These are phyloP conservation scores for Botrytis fabae DNA, from an alignment of 2,329 filamentous ascomycete species.

Conservation along the genomic window DNA sequence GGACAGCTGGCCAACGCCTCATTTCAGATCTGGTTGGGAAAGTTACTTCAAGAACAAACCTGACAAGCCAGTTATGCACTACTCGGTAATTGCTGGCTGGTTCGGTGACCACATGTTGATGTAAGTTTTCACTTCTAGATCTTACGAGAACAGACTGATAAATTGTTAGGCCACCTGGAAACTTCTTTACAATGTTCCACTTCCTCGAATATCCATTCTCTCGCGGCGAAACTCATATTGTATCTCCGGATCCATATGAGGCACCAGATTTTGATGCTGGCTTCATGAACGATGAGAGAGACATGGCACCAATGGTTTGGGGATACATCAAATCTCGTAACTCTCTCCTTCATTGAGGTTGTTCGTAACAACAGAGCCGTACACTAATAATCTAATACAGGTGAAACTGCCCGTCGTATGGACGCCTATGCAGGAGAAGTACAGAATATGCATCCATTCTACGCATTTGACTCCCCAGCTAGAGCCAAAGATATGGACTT, in stretches of 20 bases:
- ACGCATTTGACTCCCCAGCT: slow-evolving; percentile 67
- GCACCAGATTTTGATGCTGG: slow-evolving; percentile 76
- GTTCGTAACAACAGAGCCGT: not conserved
- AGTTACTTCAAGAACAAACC: slow-evolving; percentile 83
- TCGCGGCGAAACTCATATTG: slow-evolving; percentile 62
- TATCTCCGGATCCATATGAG: slow-evolving; percentile 64
- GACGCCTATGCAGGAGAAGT: slow-evolving; percentile 52
- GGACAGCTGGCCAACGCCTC: slow-evolving; percentile 66
- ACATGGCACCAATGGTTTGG: slow-evolving; percentile 85
- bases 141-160: slow-evolving; percentile 44
- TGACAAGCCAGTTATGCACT: slow-evolving; percentile 86
- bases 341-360: slow-evolving; percentile 48
- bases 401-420: slow-evolving; percentile 60
- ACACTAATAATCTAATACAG: slow-evolving; percentile 43
- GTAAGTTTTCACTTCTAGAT: slow-evolving; percentile 40
- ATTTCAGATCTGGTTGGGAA: slow-evolving; percentile 75
- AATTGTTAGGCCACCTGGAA: slow-evolving; percentile 42
- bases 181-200: slow-evolving; percentile 55
- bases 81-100: slow-evolving; percentile 69
- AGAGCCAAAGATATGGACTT: slow-evolving; percentile 73
- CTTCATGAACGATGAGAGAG: slow-evolving; percentile 83
- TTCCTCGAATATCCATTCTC: slow-evolving; percentile 63
- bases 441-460: slow-evolving; percentile 66
- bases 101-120: slow-evolving; percentile 62
- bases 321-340: slow-evolving; percentile 56